Evolutionary conservation across 306 rosid genomes (phyloP).

Genomic region (cucumber (Cucumis sativus)): DNA sequence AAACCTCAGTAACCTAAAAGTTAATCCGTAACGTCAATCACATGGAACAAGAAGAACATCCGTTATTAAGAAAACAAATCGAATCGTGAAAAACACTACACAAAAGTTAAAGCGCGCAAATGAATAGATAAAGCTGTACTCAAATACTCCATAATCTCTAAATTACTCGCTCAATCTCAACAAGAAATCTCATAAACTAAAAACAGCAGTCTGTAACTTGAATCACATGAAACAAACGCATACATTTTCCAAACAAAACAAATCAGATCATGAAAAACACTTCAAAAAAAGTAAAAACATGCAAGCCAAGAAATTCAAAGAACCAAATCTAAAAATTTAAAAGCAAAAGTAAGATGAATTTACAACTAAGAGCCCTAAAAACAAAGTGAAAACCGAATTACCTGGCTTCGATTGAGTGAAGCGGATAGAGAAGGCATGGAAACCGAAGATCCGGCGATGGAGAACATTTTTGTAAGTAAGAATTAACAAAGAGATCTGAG

Average conservation of each 20-base stretch:
- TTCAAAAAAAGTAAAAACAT: neutral
- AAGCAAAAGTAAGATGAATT: neutral
- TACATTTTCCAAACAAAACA: neutral
- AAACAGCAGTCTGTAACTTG: neutral
- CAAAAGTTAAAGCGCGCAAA: neutral
- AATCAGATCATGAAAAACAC: neutral
- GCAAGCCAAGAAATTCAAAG: neutral
- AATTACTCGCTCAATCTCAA: neutral
- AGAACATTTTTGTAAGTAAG: neutral
- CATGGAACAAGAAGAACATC: too few species aligned
- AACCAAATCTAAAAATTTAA: neutral
- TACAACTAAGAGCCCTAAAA: neutral
- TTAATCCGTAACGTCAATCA: neutral
- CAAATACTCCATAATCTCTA: neutral
- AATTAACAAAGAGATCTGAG: slow-evolving; percentile 3
- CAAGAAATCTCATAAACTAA: neutral
- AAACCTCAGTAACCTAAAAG: neutral
- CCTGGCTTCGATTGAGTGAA: neutral
- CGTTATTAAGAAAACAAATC: neutral
- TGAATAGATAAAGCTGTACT: too few species aligned
- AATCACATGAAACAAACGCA: neutral
- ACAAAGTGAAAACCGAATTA: neutral
- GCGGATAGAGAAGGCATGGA: neutral
- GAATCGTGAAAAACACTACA: neutral
- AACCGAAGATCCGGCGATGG: slow-evolving; percentile 6